These are phyloP conservation scores for Pulicaria dysenterica DNA, from an alignment of 129 eudicot species.

Conservation along the genomic window DNA sequence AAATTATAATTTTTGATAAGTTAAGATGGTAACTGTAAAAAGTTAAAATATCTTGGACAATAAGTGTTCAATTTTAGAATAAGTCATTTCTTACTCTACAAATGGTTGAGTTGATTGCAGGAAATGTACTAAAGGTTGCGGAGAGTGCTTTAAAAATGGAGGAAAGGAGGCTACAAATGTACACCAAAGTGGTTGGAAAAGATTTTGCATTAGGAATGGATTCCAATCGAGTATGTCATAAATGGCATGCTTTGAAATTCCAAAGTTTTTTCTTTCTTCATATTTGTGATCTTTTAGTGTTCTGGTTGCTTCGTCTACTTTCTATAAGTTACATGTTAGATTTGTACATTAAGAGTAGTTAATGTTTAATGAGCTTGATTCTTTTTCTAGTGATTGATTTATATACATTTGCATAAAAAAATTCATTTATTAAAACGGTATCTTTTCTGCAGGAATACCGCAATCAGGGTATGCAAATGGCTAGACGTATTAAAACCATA, in stretches of 20 bases:
- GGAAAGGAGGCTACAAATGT: constrained; percentile 61
- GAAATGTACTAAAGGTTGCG: constrained; percentile 59
- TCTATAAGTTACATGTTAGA: constrained; percentile 1
- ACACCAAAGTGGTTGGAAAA: constrained; percentile 51
- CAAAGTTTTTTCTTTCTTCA: neutral
- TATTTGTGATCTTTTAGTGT: neutral
- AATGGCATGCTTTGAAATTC: constrained; percentile 26
- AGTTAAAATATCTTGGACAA: neutral
- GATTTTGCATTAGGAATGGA: constrained; percentile 45
- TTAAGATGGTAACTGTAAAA: neutral
- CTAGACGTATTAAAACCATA: constrained; percentile 59
- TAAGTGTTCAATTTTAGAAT: neutral
- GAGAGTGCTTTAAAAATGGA: constrained; percentile 78
- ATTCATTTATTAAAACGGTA: constrained; percentile 12
- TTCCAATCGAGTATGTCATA: constrained; percentile 50
- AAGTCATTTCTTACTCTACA: constrained; percentile 1
- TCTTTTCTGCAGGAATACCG: constrained; percentile 51
- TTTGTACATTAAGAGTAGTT: constrained; percentile 10
- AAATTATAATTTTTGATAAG: neutral
- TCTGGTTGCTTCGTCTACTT: neutral
- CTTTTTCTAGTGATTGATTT: constrained; percentile 14
- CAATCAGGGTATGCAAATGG: constrained; percentile 55
- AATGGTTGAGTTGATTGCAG: constrained; percentile 45
- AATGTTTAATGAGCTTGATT: constrained; percentile 14
- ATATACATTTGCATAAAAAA: neutral